Evolutionary conservation across 2,329 filamentous ascomycete genomes (phyloP).

Genomic region (Taxawa tesnikishii): DNA sequence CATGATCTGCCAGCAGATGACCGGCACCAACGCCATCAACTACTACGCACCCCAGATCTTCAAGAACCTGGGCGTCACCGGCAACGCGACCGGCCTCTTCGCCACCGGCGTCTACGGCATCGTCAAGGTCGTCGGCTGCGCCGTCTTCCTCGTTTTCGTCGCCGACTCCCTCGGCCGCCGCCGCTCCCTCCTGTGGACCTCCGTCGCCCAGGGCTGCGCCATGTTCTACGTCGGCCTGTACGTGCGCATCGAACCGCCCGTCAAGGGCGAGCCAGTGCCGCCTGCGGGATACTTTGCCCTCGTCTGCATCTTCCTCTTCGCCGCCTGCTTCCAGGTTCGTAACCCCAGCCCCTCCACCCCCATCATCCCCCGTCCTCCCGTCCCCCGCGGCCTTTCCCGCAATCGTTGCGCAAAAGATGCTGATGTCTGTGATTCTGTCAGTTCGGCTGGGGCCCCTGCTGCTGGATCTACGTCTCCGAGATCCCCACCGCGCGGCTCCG

Average conservation of each 20-base stretch:
- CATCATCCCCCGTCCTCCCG: too few relatives aligned
- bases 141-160: slow-evolving; percentile 57
- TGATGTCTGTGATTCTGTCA: slow-evolving; percentile 21
- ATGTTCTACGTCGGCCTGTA: slow-evolving; percentile 66
- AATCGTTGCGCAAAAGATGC: too few relatives aligned
- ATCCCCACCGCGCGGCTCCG: slow-evolving; percentile 56
- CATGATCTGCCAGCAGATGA: slow-evolving; percentile 63
- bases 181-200: slow-evolving; percentile 32
- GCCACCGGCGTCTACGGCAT: slow-evolving; percentile 64
- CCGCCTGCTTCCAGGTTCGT: slow-evolving; percentile 58
- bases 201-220: slow-evolving; percentile 38
- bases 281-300: slow-evolving; percentile 58
- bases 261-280: slow-evolving; percentile 41
- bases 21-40: slow-evolving; percentile 47
- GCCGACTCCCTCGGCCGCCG: slow-evolving; percentile 65
- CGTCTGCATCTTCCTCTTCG: slow-evolving; percentile 61
- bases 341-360: too few relatives aligned
- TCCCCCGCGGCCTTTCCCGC: too few relatives aligned
- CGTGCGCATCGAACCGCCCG: slow-evolving; percentile 48
- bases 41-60: slow-evolving; percentile 64
- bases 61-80: slow-evolving; percentile 47
- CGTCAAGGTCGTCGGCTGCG: slow-evolving; percentile 54
- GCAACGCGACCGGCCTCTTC: slow-evolving; percentile 49
- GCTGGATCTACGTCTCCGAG: slow-evolving; percentile 62
- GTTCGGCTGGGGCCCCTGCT: slow-evolving; percentile 22